Conservation (phyloP, 2,329 filamentous ascomycete species). For the Fusarium avenaceum region DNA sequence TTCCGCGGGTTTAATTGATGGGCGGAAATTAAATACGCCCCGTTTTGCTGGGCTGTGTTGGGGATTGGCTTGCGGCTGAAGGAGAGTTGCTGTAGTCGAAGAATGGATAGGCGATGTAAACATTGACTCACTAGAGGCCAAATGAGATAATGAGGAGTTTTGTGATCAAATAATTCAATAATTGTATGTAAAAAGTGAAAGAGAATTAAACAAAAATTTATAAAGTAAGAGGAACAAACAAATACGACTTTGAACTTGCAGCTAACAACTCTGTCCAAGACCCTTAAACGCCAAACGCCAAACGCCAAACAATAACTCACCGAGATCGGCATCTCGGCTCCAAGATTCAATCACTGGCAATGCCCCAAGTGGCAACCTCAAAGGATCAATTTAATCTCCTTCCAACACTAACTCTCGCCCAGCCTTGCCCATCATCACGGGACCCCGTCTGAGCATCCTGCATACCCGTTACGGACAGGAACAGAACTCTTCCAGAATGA, state of each 20-base stretch:
- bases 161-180: too few species aligned
- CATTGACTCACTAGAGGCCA: background rate
- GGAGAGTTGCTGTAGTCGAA: background rate
- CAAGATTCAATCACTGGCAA: background rate
- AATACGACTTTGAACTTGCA: too few species aligned
- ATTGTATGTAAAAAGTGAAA: too few species aligned
- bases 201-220: too few species aligned
- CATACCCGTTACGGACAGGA: constrained; percentile 21
- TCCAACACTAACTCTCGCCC: background rate
- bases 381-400: background rate
- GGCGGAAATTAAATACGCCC: constrained; percentile 11
- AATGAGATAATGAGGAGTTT: too few species aligned
- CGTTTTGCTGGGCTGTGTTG: constrained; percentile 23
- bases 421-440: constrained; percentile 15
- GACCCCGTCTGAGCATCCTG: constrained; percentile 7
- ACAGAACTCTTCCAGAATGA: constrained; percentile 35
- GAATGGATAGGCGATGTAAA: background rate
- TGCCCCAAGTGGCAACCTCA: constrained; percentile 18
- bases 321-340: background rate
- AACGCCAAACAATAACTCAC: background rate
- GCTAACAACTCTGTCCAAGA: too few species aligned
- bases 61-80: constrained; percentile 7
- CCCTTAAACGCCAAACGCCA: background rate
- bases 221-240: too few species aligned
- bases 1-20: constrained; percentile 6